Conservation (phyloP, 371 early-diverging fungal genomes). For the Enterospora canceri region DNA sequence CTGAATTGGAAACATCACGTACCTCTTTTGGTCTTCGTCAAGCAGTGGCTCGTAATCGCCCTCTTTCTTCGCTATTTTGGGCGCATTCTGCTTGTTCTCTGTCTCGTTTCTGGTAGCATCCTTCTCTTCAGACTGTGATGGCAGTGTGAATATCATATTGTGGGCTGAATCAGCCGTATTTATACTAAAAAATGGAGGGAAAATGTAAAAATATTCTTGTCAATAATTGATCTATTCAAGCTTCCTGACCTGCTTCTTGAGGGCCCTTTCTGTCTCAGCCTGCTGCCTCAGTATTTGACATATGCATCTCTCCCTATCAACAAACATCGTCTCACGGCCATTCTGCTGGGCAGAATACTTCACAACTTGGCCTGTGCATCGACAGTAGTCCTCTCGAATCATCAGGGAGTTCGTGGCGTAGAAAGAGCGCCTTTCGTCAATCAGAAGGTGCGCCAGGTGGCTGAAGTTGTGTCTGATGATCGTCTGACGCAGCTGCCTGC, state of each 20-base stretch:
- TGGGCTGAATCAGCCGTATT: neutral
- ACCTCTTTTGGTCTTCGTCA: slow-evolving; percentile 43
- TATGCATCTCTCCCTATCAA: neutral
- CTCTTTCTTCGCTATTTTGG: neutral
- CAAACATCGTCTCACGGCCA: neutral
- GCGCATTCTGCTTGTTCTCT: neutral
- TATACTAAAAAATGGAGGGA: neutral
- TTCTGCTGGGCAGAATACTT: neutral
- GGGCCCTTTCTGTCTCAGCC: too few relatives aligned
- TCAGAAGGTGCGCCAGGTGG: too few relatives aligned
- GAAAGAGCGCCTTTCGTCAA: neutral
- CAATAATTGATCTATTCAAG: neutral
- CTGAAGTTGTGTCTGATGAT: too few relatives aligned
- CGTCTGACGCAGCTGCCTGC: too few relatives aligned
- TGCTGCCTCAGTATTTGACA: too few relatives aligned
- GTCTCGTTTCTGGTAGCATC: neutral
- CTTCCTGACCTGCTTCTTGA: neutral
- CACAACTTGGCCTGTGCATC: neutral
- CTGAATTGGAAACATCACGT: slow-evolving; percentile 54
- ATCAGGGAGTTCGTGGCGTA: neutral
- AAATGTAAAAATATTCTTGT: neutral
- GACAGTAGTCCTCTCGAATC: neutral
- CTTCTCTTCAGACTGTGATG: neutral
- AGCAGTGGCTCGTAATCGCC: slow-evolving; percentile 40
- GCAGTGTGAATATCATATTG: neutral